Conservation (phyloP, 805 yeast species). For the Geotrichum ghanense region DNA sequence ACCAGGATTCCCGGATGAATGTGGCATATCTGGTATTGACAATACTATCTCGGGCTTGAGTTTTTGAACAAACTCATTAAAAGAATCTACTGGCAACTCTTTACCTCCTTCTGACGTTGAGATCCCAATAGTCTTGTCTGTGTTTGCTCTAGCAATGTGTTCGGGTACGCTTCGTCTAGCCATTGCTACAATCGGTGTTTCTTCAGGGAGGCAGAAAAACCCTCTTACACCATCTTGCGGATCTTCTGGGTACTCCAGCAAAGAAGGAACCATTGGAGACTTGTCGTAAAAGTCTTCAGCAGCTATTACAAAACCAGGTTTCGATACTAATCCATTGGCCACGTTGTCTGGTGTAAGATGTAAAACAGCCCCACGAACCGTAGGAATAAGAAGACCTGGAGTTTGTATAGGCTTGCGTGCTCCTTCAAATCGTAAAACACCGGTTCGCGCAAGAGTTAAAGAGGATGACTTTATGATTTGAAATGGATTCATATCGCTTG, state of each 20-base stretch:
- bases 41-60: constrained; percentile 25
- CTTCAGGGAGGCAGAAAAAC: constrained; percentile 21
- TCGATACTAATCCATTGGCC: constrained; percentile 10
- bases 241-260: constrained; percentile 8
- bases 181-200: constrained; percentile 19
- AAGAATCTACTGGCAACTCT: constrained; percentile 17
- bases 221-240: constrained; percentile 8
- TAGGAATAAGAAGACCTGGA: constrained; percentile 25
- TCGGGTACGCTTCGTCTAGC: constrained; percentile 24
- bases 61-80: constrained; percentile 13
- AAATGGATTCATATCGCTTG: constrained; percentile 8
- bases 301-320: constrained; percentile 21
- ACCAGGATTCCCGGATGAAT: constrained; percentile 23
- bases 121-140: constrained; percentile 21
- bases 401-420: constrained; percentile 18
- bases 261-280: constrained; percentile 12
- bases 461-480: constrained; percentile 13
- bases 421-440: constrained; percentile 10
- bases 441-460: constrained; percentile 17
- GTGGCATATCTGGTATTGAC: constrained; percentile 25
- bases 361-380: constrained; percentile 31
- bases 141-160: constrained; percentile 24
- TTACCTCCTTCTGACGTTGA: constrained; percentile 28
- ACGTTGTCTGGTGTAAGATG: constrained; percentile 33
- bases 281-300: constrained; percentile 30